A percentile compares a stretch with the other conserved stretches of the same genome.
Conservation (phyloP, 139 green algal genomes). For the Chlamydomonas sp. region DNA sequence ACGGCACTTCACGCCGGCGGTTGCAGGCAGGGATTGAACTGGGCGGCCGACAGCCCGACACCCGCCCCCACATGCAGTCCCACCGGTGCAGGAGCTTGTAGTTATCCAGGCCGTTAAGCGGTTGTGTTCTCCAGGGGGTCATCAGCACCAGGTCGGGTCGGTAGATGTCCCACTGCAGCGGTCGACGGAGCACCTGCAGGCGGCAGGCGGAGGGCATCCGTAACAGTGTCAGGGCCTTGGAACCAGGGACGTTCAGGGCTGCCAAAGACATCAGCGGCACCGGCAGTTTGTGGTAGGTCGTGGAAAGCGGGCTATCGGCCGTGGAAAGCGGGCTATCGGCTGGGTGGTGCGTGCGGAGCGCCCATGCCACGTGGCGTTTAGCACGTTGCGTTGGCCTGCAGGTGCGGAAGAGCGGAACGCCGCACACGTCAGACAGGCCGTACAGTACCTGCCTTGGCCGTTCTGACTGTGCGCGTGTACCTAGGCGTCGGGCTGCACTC, state of each 20-base stretch:
- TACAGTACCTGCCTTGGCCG: no score
- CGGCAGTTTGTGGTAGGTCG: neutral
- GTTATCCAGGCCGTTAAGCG: neutral
- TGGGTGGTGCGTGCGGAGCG: no score
- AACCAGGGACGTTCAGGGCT: neutral
- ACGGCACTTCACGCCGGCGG: neutral
- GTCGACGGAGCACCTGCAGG: neutral
- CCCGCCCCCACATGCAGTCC: neutral
- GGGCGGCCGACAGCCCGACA: neutral
- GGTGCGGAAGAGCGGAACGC: no score
- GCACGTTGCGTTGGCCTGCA: no score
- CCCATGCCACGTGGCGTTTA: no score
- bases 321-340: no score
- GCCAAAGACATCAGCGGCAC: neutral
- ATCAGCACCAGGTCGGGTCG: neutral
- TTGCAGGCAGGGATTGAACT: neutral
- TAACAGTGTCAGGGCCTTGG: neutral
- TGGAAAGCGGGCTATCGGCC: neutral
- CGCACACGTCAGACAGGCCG: no score
- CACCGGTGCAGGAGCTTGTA: slow-evolving; percentile 29
- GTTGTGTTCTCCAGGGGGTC: neutral
- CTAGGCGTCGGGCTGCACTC: no score
- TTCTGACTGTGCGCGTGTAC: no score
- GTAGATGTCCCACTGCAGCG: slow-evolving; percentile 22
- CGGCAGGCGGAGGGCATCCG: neutral